A percentile compares a stretch with the other conserved stretches of the same genome.
Evolutionary conservation across 2,329 filamentous ascomycete genomes (phyloP).

Genomic region (Orbilia javanica): DNA sequence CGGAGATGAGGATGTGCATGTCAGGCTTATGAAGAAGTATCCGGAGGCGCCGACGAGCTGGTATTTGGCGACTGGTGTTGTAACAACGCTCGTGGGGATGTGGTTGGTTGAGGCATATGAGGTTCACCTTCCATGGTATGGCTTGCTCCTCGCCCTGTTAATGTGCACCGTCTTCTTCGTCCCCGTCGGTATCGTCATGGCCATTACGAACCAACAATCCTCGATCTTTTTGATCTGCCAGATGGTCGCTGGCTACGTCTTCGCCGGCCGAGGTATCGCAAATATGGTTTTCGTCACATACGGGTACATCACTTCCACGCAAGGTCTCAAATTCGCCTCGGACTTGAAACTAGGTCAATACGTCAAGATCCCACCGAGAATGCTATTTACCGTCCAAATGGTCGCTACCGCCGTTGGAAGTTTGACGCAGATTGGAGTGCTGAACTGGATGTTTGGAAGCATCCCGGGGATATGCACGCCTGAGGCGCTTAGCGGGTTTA

Average conservation of each 20-base stretch:
- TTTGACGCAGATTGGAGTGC: constrained; percentile 82
- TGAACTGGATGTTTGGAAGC: constrained; percentile 90
- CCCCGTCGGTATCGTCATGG: constrained; percentile 92
- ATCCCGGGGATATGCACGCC: constrained; percentile 82
- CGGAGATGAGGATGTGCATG: constrained; percentile 83
- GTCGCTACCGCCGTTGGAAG: constrained; percentile 81
- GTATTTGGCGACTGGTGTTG: constrained; percentile 81
- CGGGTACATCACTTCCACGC: constrained; percentile 87
- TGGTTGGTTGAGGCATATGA: constrained; percentile 90
- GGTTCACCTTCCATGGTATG: constrained; percentile 87
- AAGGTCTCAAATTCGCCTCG: constrained; percentile 88
- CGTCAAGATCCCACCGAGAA: constrained; percentile 86
- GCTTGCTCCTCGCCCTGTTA: constrained; percentile 79
- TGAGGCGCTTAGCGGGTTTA: constrained; percentile 86
- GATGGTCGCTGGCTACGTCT: constrained; percentile 82
- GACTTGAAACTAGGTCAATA: constrained; percentile 90
- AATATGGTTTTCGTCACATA: constrained; percentile 96
- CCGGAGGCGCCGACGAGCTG: constrained; percentile 83
- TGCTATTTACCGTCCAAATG: constrained; percentile 82
- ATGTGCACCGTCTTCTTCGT: constrained; percentile 88
- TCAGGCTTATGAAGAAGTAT: constrained; percentile 84
- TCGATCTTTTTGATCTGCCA: constrained; percentile 89
- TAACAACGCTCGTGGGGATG: constrained; percentile 82
- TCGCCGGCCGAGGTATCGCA: constrained; percentile 85
- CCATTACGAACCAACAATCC: constrained; percentile 89